Conservation (phyloP, 73 alveolate genomes). For the Uronychia setigera region DNA sequence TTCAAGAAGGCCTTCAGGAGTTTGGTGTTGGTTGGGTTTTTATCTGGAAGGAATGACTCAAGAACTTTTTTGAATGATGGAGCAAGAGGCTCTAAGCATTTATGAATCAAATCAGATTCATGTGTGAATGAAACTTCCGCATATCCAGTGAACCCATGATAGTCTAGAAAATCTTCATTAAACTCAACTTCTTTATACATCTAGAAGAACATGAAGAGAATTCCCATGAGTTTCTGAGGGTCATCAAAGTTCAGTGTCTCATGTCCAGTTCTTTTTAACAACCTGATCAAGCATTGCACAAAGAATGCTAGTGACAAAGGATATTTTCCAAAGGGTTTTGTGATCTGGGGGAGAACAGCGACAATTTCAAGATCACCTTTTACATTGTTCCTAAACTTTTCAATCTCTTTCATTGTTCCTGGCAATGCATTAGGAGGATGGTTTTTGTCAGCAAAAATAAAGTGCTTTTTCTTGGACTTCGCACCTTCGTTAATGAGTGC, state of each 20-base stretch:
- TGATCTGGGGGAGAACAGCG: conserved; percentile 27
- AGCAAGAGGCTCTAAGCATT: not conserved
- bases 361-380: conserved; percentile 9
- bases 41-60: not conserved
- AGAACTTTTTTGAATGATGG: not conserved
- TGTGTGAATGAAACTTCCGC: not conserved
- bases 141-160: not conserved
- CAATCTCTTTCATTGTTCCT: conserved; percentile 69
- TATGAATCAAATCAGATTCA: not conserved
- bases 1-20: not conserved
- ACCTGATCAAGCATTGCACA: conserved; percentile 2
- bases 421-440: conserved; percentile 88
- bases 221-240: not conserved
- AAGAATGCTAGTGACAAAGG: conserved; percentile 27
- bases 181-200: not conserved
- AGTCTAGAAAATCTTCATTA: not conserved
- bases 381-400: conserved; percentile 28
- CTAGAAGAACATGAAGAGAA: conserved; percentile 26
- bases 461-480: conserved; percentile 18
- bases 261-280: not conserved
- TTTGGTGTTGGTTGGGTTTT: not conserved
- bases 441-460: conserved; percentile 85
- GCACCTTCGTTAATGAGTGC: conserved; percentile 51
- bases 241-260: conserved; percentile 7
- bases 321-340: conserved; percentile 16